Conservation (phyloP, 2,329 filamentous ascomycete species). For the Colletotrichum tropicicola region DNA sequence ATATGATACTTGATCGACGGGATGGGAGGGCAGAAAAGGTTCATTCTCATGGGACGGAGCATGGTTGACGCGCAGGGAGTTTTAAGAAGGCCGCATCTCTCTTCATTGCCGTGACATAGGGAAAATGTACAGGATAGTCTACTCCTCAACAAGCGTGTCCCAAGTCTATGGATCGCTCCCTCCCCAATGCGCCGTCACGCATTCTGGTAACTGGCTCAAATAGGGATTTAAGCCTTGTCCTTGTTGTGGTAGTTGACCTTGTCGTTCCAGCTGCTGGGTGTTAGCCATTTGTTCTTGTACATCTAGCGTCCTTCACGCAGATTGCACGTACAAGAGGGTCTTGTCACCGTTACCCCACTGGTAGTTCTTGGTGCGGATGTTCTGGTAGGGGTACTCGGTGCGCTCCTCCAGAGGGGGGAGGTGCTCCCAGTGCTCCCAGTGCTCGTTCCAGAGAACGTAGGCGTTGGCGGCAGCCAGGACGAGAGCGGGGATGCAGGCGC, state of each 20-base stretch:
- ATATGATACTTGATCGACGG: not conserved
- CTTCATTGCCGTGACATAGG: constrained; percentile 27
- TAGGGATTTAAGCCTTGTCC: constrained; percentile 67
- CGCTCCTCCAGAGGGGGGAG: constrained; percentile 89
- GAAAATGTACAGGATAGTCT: constrained; percentile 39
- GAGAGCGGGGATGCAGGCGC: constrained; percentile 78
- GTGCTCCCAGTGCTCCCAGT: constrained; percentile 96
- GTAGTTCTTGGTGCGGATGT: constrained; percentile 96
- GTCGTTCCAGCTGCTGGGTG: constrained; percentile 81
- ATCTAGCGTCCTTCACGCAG: not conserved
- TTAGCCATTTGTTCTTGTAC: constrained; percentile 28
- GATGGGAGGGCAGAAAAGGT: not conserved
- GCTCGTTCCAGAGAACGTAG: constrained; percentile 90
- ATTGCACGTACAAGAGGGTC: constrained; percentile 71
- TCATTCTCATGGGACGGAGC: not conserved
- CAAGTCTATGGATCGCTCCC: constrained; percentile 27
- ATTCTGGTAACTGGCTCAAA: not conserved
- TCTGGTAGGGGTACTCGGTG: constrained; percentile 95
- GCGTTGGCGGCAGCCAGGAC: constrained; percentile 81
- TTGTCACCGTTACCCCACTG: constrained; percentile 96
- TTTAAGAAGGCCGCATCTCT: constrained; percentile 19
- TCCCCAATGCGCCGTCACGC: not conserved
- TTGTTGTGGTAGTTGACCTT: constrained; percentile 97
- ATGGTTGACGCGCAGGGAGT: not conserved
- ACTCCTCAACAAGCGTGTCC: constrained; percentile 20